These are phyloP conservation scores for Erysiphe pulchra DNA, from an alignment of 2,329 filamentous ascomycete genomes.

Conservation along the genomic window DNA sequence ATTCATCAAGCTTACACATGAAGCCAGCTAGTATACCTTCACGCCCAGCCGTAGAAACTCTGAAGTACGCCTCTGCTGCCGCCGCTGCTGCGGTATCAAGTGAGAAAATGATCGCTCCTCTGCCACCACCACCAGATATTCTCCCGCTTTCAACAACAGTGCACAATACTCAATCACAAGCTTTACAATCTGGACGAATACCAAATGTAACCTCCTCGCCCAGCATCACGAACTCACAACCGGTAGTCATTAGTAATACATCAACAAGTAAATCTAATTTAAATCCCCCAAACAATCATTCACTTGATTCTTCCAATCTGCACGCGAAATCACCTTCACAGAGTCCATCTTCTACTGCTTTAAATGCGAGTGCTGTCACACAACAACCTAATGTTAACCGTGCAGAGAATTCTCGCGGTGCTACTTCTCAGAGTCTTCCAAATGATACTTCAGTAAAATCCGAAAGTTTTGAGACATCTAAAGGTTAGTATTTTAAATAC, in stretches of 20 bases:
- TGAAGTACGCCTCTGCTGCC: constrained; percentile 93
- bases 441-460: constrained; percentile 14
- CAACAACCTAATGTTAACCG: constrained; percentile 22
- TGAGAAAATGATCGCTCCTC: constrained; percentile 77
- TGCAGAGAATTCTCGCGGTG: constrained; percentile 13
- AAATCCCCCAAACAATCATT: constrained; percentile 6
- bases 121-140: constrained; percentile 58
- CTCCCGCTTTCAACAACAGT: constrained; percentile 15
- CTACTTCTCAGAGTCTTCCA: constrained; percentile 7
- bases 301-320: constrained; percentile 10
- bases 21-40: constrained; percentile 77
- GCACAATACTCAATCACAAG: no score
- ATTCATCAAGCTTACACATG: constrained; percentile 41
- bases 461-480: constrained; percentile 20
- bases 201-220: constrained; percentile 33
- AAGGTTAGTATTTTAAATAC: constrained; percentile 15
- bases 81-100: constrained; percentile 81
- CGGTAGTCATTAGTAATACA: constrained; percentile 9
- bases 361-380: constrained; percentile 18
- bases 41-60: constrained; percentile 61
- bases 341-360: constrained; percentile 16
- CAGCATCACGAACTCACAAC: constrained; percentile 21
- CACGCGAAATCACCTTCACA: constrained; percentile 25
- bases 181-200: constrained; percentile 17
- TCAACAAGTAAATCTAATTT: constrained; percentile 15